A percentile compares a stretch with the other conserved stretches of the same genome.
Evolutionary conservation across 305 asterid species (phyloP).

Genomic region (Rubia balearica): DNA sequence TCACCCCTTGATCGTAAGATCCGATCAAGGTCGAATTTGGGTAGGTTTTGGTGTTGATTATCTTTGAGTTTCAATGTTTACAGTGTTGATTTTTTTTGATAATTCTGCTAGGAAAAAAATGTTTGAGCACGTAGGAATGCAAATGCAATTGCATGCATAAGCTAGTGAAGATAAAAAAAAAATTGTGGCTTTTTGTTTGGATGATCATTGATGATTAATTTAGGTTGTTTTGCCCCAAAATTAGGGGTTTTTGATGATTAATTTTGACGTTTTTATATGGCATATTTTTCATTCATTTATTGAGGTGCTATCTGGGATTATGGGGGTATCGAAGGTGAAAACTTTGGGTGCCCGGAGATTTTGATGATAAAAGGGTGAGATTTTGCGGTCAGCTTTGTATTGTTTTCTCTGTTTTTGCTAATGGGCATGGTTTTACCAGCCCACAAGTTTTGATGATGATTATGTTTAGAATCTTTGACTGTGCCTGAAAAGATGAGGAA

Average conservation of each 20-base stretch:
- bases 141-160: constrained; percentile 17
- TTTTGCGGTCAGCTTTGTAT: constrained; percentile 10
- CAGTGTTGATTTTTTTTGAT: neutral
- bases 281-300: constrained; percentile 14
- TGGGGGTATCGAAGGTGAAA: constrained; percentile 12
- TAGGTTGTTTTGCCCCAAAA: neutral
- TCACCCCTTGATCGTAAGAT: constrained; percentile 5
- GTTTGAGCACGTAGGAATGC: constrained; percentile 3
- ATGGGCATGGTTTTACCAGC: constrained; percentile 4
- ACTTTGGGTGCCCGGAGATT: constrained; percentile 18
- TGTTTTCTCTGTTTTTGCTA: constrained; percentile 9
- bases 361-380: constrained; percentile 27
- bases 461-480: neutral
- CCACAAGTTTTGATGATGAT: constrained; percentile 6
- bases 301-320: constrained; percentile 6
- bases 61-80: neutral
- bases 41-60: constrained; percentile 12
- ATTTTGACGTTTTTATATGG: neutral
- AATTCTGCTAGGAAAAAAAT: neutral
- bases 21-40: constrained; percentile 16
- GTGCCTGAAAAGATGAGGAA: neutral
- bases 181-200: constrained; percentile 13
- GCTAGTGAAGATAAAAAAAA: constrained; percentile 1
- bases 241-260: constrained; percentile 9
- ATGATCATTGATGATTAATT: constrained; percentile 21